Evolutionary conservation across 768 basidiomycete genomes (phyloP).

Genomic region (Mycena latifolia): DNA sequence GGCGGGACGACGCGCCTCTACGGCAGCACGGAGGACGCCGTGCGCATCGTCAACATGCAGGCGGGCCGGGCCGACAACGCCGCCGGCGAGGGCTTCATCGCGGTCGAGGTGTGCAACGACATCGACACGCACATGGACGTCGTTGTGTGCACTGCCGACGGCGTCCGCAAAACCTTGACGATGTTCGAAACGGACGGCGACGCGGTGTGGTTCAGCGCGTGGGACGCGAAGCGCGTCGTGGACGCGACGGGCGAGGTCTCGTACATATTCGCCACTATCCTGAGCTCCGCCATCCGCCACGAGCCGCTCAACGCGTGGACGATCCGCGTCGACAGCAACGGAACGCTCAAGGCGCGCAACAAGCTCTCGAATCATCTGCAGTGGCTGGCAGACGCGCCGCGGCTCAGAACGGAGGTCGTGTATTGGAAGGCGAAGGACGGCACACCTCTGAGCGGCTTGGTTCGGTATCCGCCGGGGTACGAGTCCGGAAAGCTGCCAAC

Average conservation of each 20-base stretch:
- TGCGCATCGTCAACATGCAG: constrained; percentile 51
- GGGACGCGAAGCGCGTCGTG: constrained; percentile 46
- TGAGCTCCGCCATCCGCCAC: constrained; percentile 48
- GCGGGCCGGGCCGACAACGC: constrained; percentile 14
- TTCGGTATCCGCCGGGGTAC: constrained; percentile 46
- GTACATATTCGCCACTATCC: constrained; percentile 45
- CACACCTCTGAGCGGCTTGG: constrained; percentile 44
- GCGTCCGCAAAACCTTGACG: constrained; percentile 33
- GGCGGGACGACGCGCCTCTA: constrained; percentile 40
- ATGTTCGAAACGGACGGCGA: constrained; percentile 48
- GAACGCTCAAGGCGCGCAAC: constrained; percentile 30
- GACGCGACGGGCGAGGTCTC: constrained; percentile 38
- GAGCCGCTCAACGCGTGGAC: constrained; percentile 52
- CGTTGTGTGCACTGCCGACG: constrained; percentile 39
- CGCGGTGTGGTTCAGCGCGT: constrained; percentile 53
- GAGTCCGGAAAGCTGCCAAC: constrained; percentile 41
- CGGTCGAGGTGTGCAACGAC: constrained; percentile 55
- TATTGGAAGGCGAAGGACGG: constrained; percentile 48
- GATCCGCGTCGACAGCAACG: constrained; percentile 38
- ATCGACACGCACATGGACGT: constrained; percentile 54
- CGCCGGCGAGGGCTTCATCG: constrained; percentile 37
- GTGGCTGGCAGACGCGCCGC: constrained; percentile 46
- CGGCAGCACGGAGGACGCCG: constrained; percentile 45
- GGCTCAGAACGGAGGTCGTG: constrained; percentile 43
- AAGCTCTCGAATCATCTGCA: constrained; percentile 49